Evolutionary conservation across 108 stramenopile genomes (phyloP).

Genomic region (Heterococcus sp.): DNA sequence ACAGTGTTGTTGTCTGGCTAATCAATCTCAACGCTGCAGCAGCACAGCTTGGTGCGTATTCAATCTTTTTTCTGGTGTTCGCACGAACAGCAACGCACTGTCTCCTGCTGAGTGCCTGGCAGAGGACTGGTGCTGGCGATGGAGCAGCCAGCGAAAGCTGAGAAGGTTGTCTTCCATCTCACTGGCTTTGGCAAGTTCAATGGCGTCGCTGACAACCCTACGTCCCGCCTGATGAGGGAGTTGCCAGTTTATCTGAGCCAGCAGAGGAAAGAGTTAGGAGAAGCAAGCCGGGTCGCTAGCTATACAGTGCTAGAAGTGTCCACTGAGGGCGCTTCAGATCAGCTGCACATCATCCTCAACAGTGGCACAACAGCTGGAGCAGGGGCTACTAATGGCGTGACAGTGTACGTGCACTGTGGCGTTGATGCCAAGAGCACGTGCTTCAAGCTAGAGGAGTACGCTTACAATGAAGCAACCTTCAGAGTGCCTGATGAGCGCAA

Average conservation of each 20-base stretch:
- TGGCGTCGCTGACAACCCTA: conserved; percentile 47
- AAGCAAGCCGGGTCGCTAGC: conserved; percentile 16
- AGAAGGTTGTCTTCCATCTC: conserved; percentile 28
- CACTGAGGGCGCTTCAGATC: conserved; percentile 15
- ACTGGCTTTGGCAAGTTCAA: conserved; percentile 51
- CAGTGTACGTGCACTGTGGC: conserved; percentile 49
- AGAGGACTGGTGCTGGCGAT: too few species aligned
- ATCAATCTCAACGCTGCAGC: too few species aligned
- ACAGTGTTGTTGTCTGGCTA: too few species aligned
- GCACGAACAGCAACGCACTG: too few species aligned
- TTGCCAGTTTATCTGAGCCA: conserved; percentile 3
- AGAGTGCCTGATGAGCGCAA: conserved; percentile 78
- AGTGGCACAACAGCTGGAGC: background rate
- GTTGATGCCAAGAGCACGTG: conserved; percentile 1
- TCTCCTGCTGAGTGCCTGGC: too few species aligned
- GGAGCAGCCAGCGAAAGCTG: too few species aligned
- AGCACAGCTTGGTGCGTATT: too few species aligned
- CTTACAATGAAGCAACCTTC: conserved; percentile 88
- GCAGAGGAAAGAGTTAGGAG: background rate
- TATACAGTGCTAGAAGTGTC: conserved; percentile 36
- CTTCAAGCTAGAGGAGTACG: conserved; percentile 69
- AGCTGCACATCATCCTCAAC: conserved; percentile 11
- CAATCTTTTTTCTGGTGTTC: too few species aligned
- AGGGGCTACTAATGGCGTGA: background rate
- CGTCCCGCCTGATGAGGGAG: conserved; percentile 8